These are phyloP conservation scores for Melanogaster broomeanus DNA, from an alignment of 768 basidiomycete species.

Conservation along the genomic window DNA sequence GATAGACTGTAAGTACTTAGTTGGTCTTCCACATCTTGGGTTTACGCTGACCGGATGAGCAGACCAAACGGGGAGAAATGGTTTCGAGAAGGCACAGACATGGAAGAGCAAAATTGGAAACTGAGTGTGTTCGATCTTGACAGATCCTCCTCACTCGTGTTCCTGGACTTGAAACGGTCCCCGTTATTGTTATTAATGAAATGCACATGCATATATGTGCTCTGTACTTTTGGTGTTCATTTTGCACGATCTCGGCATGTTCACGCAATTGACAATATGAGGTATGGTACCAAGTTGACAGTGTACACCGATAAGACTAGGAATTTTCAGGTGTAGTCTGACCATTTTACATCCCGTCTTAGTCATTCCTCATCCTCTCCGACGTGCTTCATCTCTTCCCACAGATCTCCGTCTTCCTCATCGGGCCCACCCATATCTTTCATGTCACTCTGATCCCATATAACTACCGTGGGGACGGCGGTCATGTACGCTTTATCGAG, in stretches of 20 bases:
- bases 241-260: too few relatives aligned
- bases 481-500: slow-evolving; percentile 66
- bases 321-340: too few relatives aligned
- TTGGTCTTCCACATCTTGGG: not conserved
- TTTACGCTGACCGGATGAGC: slow-evolving; percentile 9
- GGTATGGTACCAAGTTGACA: too few relatives aligned
- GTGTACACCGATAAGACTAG: too few relatives aligned
- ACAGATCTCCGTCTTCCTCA: slow-evolving; percentile 60
- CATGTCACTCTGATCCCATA: slow-evolving; percentile 55
- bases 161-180: too few relatives aligned
- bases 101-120: slow-evolving; percentile 85
- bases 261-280: too few relatives aligned
- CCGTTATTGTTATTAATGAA: too few relatives aligned
- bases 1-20: slow-evolving; percentile 61
- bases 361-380: slow-evolving; percentile 37
- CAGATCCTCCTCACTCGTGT: not conserved
- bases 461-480: slow-evolving; percentile 58
- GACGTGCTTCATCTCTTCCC: slow-evolving; percentile 64
- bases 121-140: not conserved
- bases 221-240: too few relatives aligned
- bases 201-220: too few relatives aligned
- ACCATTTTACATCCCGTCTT: not conserved
- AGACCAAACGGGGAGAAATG: slow-evolving; percentile 79
- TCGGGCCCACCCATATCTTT: slow-evolving; percentile 17
- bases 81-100: slow-evolving; percentile 85